Evolutionary conservation across 768 basidiomycete genomes (phyloP), one percentile per base, ranked within the genome.

Genomic region (Tulasnella sp.): DNA sequence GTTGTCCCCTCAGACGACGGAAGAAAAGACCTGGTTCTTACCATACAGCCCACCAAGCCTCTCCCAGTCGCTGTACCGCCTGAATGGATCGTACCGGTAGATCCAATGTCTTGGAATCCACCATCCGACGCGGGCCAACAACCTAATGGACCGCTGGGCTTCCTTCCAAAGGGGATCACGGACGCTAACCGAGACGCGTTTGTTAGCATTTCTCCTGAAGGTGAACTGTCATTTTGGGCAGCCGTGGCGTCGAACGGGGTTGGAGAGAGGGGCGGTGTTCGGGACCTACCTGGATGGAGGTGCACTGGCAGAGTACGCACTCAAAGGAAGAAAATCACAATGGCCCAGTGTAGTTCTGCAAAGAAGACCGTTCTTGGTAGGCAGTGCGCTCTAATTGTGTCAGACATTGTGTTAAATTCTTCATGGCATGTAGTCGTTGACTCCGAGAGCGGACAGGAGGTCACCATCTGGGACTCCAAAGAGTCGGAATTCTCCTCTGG

Each of bases 401-500:
- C 20, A 16, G 41, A n/a, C 24, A n/a, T 9, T 8, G n/a, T 54
- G n/a, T n/a, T 54, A 22, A 54, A 40, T 20, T 31, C 34, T 75
- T 37, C 22, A 11, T 48, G 28, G 8, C 40, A n/a, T 20, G 16
- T 75, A 96, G 95, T 96, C 81, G 91, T 93, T 20, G 87, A 89
- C 6, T 85, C 86, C 22, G 83, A 88, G 0, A 89, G 90, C 28
- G 93, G 93, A 0, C 89, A 94, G 80, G 95, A 97, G 84, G 86
- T 98, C 72, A 96, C 96, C 0, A 96, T 99, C 24, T 99, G 97
- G 97, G 96, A 98, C 85, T 98, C 96, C 0, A 93, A 93, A 76
- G 94, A 94, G 85, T 96, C 94, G 24, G 95, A 97, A 85, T 98
- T 98, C 85, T 92, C 95, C 11, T 93, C 94, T 6, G 97, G 97